These are phyloP conservation scores for Pseudognaphalium luteoalbum DNA, from an alignment of 129 eudicot species.

Conservation along the genomic window DNA sequence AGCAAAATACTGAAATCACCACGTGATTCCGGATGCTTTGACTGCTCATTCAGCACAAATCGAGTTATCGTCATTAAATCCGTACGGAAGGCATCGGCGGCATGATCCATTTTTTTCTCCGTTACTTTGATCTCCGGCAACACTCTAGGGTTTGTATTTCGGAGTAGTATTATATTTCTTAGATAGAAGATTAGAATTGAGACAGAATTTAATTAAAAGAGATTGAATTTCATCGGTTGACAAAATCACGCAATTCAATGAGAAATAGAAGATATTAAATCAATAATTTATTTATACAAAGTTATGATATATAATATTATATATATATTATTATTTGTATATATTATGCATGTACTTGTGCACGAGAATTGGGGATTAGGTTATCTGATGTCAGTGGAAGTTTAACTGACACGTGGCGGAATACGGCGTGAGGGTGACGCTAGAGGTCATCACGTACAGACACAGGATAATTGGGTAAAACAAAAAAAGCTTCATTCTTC, in stretches of 20 bases:
- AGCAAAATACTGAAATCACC: conserved; percentile 95
- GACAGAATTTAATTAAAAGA: not conserved
- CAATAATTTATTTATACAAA: not conserved
- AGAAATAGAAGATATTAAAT: conserved; percentile 1
- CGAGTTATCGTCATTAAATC: conserved; percentile 97
- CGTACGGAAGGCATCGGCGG: conserved; percentile 79
- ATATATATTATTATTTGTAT: no score
- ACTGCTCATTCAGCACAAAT: conserved; percentile 83
- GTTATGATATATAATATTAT: not conserved
- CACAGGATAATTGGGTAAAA: not conserved
- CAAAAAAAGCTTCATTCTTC: not conserved
- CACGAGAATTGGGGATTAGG: conserved; percentile 29
- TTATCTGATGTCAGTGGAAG: conserved; percentile 42
- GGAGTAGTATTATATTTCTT: not conserved
- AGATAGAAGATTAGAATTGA: not conserved
- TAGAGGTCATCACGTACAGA: conserved; percentile 31
- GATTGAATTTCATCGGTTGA: conserved; percentile 37
- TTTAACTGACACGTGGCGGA: conserved; percentile 47
- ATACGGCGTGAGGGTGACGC: conserved; percentile 38
- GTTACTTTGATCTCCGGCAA: not conserved
- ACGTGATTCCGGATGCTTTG: conserved; percentile 87
- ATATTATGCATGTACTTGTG: not conserved
- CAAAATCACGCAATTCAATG: conserved; percentile 31
- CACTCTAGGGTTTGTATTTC: not conserved
- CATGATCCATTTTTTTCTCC: conserved; percentile 64